Conservation (phyloP, 257 asterid genomes). For the Solanum corneliomulleri region DNA sequence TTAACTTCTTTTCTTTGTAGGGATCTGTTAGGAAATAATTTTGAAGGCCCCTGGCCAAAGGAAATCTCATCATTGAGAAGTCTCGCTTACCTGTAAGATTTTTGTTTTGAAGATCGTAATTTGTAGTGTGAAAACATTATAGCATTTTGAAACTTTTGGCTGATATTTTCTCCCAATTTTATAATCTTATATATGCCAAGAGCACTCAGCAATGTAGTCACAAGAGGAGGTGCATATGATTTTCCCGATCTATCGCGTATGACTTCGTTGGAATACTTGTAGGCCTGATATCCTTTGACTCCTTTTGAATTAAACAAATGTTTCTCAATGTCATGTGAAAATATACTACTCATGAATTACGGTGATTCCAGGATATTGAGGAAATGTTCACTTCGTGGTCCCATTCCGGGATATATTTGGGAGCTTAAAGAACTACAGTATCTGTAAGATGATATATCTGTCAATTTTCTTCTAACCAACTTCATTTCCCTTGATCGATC, state of each 20-base stretch:
- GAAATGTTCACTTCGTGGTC: slow-evolving; percentile 6
- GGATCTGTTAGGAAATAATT: slow-evolving; percentile 4
- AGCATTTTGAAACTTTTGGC: background rate
- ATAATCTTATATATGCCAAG: background rate
- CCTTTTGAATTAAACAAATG: background rate
- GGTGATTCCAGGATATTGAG: slow-evolving; percentile 3
- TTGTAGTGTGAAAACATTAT: background rate
- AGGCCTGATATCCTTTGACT: background rate
- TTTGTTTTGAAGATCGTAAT: background rate
- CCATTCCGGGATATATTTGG: slow-evolving; percentile 4
- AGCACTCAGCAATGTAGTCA: background rate
- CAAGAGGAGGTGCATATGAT: background rate
- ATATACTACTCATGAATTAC: background rate
- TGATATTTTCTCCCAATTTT: background rate
- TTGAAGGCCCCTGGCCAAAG: slow-evolving; percentile 5
- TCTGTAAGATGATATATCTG: background rate
- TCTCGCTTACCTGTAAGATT: background rate
- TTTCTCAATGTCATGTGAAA: background rate
- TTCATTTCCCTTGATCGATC: background rate
- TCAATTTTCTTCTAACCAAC: background rate
- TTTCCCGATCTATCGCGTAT: background rate
- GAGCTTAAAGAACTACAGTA: background rate
- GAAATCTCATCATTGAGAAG: background rate
- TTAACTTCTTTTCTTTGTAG: background rate
- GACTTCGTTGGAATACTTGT: background rate